These are phyloP conservation scores for Achaetomiella virescens DNA, from an alignment of 495 filamentous ascomycete genomes.

Conservation along the genomic window DNA sequence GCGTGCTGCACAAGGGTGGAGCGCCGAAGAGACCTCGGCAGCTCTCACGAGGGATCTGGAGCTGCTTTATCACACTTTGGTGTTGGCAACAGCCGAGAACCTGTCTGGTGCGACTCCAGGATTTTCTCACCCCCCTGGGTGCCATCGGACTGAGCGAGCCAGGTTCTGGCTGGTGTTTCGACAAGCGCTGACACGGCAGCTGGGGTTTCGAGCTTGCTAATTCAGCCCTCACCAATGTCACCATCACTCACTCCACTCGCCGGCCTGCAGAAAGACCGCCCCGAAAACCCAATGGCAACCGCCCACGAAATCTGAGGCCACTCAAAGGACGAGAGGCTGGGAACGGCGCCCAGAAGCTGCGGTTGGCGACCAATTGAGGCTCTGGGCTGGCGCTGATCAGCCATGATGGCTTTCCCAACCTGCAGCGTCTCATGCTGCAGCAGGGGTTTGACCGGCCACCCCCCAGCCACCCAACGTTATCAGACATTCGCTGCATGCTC, in stretches of 20 bases:
- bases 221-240: background rate
- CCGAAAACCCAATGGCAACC: slow-evolving; percentile 22
- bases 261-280: background rate
- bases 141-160: background rate
- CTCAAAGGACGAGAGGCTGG: slow-evolving; percentile 22
- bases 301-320: slow-evolving; percentile 23
- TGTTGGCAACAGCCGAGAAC: background rate
- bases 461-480: slow-evolving; percentile 12
- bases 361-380: slow-evolving; percentile 20
- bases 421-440: slow-evolving; percentile 25
- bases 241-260: background rate
- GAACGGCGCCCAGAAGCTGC: slow-evolving; percentile 6
- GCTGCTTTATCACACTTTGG: slow-evolving; percentile 1
- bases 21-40: slow-evolving; percentile 19
- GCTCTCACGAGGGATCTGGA: background rate
- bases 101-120: background rate
- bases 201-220: background rate
- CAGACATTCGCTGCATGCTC: slow-evolving; percentile 9
- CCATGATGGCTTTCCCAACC: slow-evolving; percentile 17
- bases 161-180: background rate
- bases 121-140: background rate
- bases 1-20: slow-evolving; percentile 11
- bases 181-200: slow-evolving; percentile 1
- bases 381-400: slow-evolving; percentile 17
- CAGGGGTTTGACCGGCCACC: slow-evolving; percentile 20